Base-by-base conservation (phyloP, 2,329 filamentous ascomycete species). In the Hawksworthiomyces lignivorus region DNA sequence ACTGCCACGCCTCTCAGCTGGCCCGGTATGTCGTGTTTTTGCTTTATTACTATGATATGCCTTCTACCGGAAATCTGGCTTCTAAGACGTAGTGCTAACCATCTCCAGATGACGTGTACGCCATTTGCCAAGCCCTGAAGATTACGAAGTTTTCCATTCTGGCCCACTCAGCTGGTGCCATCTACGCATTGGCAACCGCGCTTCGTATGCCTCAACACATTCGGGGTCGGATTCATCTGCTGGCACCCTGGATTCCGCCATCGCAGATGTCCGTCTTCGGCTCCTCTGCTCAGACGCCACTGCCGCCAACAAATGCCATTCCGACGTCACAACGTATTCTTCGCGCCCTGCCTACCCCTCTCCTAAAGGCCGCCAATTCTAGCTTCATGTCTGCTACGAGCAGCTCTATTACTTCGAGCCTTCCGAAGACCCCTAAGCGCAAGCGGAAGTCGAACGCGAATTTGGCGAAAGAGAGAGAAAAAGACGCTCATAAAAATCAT, bases 121-220 rank as follows among this genome's bases (percentile, higher is more conserved):
- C 89, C 39, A 94, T 98, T 45, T 98, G 92, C 60, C 87, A 95
- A 56, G 72, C 84, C 12, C 72, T 98, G 33, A 89, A 87, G 52
- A 94, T 98, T 49, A 92, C 83, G 10, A 94, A 95, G 52, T 98
- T 98, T 58, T 97, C 90, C 7, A 85, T 98, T 17, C 73, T 98
- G 2, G 92, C 92, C 2, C 92, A 98, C 61, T 97, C 90, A 1
- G 92, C 92, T 1, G 92, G 92, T 14, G 90, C 92, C n/a, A 94
- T 98, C 39, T 98, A 98, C 57, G 92, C 92, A 2, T 75, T 98
- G 15, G 92, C 92, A 0, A 97, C 92, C 0, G 92, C 92, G 0
- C 70, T 98, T 33, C 85, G 92, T 33, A 94, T 98, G 77, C 92
- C 92, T 4, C 89, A 96, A 54, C 87, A 96, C 56, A 94, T 98